phyloP scores from a whole-genome alignment of 2,329 filamentous ascomycete genomes.

The Hymenoscyphus linearis region DNA sequence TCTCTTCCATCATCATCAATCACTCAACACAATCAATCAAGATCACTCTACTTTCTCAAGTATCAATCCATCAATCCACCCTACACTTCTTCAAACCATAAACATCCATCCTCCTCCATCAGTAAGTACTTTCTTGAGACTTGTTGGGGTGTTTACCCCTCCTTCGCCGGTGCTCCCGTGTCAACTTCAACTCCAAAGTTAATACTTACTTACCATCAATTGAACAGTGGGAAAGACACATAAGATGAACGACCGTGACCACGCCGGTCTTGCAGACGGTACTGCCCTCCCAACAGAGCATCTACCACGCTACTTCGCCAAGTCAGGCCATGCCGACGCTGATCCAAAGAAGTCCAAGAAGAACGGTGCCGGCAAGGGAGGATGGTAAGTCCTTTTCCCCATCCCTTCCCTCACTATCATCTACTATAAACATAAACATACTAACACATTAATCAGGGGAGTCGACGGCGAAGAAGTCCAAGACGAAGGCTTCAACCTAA shows the following conservation, averaged over 20 bases:
- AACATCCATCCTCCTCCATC: slow-evolving; percentile 14
- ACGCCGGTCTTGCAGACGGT: slow-evolving; percentile 71
- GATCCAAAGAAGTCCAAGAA: slow-evolving; percentile 97
- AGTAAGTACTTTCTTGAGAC: slow-evolving; percentile 22
- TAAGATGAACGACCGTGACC: slow-evolving; percentile 89
- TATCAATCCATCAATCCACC: slow-evolving; percentile 5
- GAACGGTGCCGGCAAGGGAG: slow-evolving; percentile 85
- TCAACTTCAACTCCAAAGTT: slow-evolving; percentile 3
- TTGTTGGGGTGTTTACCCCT: slow-evolving; percentile 15
- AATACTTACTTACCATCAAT: slow-evolving; percentile 16
- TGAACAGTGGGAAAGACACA: slow-evolving; percentile 88
- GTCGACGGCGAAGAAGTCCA: slow-evolving; percentile 75
- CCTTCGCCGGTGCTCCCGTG: slow-evolving; percentile 9
- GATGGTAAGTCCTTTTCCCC: slow-evolving; percentile 64
- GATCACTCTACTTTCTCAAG: neutral
- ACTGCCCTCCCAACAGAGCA: slow-evolving; percentile 61
- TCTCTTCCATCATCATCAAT: slow-evolving; percentile 14
- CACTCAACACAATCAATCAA: slow-evolving; percentile 10
- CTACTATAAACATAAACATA: slow-evolving; percentile 19
- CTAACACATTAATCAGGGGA: slow-evolving; percentile 57
- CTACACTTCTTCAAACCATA: slow-evolving; percentile 1
- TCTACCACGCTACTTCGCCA: slow-evolving; percentile 89
- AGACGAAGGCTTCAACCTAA: slow-evolving; percentile 77
- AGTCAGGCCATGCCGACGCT: slow-evolving; percentile 71
- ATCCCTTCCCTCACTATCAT: neutral